Percentiles rank a stretch among this genome's conserved stretches.
Conservation (phyloP, 2,329 filamentous ascomycete species). For the Monosporascus sp. region DNA sequence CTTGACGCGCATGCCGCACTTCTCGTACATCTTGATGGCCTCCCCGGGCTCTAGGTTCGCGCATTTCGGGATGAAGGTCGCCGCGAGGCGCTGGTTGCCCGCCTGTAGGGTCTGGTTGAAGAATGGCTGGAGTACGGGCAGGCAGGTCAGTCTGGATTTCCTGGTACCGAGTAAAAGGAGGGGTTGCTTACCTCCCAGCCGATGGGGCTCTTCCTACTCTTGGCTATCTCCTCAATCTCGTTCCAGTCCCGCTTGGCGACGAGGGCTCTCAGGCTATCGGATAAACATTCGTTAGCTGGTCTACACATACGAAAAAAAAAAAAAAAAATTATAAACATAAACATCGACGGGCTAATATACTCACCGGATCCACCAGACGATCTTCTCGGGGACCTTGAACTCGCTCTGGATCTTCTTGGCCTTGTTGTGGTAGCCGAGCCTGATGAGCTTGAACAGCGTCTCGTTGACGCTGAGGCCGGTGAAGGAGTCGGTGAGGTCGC, state of each 20-base stretch:
- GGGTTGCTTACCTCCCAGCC: slow-evolving; percentile 76
- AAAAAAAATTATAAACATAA: neutral
- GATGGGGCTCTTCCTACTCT: slow-evolving; percentile 80
- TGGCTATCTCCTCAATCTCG: slow-evolving; percentile 81
- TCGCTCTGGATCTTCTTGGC: slow-evolving; percentile 85
- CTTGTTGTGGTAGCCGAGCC: slow-evolving; percentile 74
- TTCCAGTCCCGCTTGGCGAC: slow-evolving; percentile 88
- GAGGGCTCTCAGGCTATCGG: slow-evolving; percentile 70
- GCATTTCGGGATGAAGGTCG: slow-evolving; percentile 84
- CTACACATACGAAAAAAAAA: slow-evolving; percentile 1
- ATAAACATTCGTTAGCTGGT: slow-evolving; percentile 2
- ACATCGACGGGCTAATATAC: slow-evolving; percentile 13
- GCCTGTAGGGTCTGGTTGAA: slow-evolving; percentile 85
- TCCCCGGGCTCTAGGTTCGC: slow-evolving; percentile 62
- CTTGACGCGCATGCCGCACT: slow-evolving; percentile 83
- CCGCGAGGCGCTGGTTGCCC: slow-evolving; percentile 82
- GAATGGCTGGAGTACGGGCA: slow-evolving; percentile 58
- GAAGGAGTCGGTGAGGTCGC: slow-evolving; percentile 73
- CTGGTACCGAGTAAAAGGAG: neutral
- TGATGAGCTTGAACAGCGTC: slow-evolving; percentile 84
- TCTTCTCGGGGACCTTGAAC: slow-evolving; percentile 89
- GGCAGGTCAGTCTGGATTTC: neutral
- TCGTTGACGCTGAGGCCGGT: slow-evolving; percentile 83
- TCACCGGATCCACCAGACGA: slow-evolving; percentile 76
- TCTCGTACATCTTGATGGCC: slow-evolving; percentile 87